phyloP scores from a whole-genome alignment of 2,329 filamentous ascomycete species.

The Ceratocystis papillata region DNA sequence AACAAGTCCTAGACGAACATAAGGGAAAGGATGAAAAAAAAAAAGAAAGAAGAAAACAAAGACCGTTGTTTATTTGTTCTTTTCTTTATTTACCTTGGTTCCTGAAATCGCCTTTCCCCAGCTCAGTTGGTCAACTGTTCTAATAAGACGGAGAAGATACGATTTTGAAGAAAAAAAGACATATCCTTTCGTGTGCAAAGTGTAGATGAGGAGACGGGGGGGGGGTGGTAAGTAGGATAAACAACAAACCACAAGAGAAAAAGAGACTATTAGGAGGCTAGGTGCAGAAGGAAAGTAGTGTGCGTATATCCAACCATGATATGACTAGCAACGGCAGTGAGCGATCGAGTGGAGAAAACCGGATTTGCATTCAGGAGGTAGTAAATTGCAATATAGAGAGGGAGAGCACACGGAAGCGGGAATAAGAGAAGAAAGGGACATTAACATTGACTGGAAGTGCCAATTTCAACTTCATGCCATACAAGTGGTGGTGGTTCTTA shows the following conservation, averaged over 20 bases:
- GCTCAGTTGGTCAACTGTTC: too few relatives aligned
- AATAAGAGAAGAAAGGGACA: slow-evolving; percentile 4
- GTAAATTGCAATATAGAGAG: not conserved
- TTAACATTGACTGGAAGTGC: slow-evolving; percentile 18
- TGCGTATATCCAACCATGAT: too few relatives aligned
- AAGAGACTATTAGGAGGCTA: not conserved
- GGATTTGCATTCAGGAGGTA: not conserved
- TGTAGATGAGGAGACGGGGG: not conserved
- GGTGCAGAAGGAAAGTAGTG: not conserved
- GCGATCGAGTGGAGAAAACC: not conserved
- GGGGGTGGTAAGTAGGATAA: not conserved
- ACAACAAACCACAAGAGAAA: slow-evolving; percentile 10
- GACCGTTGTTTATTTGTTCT: not conserved
- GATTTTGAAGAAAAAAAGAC: too few relatives aligned
- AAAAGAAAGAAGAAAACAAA: too few relatives aligned
- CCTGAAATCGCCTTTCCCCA: not conserved
- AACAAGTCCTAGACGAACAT: not conserved
- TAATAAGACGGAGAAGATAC: too few relatives aligned
- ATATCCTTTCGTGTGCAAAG: not conserved
- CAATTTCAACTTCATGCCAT: not conserved
- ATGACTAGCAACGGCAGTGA: too few relatives aligned
- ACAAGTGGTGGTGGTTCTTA: not conserved
- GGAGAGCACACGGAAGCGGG: not conserved
- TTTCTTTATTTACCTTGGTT: not conserved
- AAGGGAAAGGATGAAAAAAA: not conserved